Conservation (phyloP, 345 rosid genomes). For the Murraya koenigii region DNA sequence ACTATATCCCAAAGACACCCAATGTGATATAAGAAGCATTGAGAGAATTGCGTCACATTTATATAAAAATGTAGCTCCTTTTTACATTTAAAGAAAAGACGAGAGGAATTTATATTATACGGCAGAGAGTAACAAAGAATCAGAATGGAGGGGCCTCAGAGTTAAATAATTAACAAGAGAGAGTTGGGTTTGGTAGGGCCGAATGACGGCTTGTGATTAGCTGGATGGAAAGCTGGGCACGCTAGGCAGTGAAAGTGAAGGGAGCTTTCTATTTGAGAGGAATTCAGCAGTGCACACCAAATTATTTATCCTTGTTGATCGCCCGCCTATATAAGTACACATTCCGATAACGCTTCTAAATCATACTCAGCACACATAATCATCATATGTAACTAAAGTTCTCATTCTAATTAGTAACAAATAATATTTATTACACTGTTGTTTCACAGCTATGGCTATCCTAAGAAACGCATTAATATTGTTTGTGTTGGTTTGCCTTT, state of each 20-base stretch:
- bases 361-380: background rate
- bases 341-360: slow-evolving; percentile 17
- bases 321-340: slow-evolving; percentile 18
- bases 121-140: background rate
- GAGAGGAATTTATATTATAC: background rate
- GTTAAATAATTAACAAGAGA: background rate
- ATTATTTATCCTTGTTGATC: slow-evolving; percentile 1
- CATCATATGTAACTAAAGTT: background rate
- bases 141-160: background rate
- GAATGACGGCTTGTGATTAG: slow-evolving; percentile 65
- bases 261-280: slow-evolving; percentile 35
- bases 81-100: background rate
- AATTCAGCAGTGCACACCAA: slow-evolving; percentile 33
- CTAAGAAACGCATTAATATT: background rate
- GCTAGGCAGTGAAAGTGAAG: slow-evolving; percentile 23
- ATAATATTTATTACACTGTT: no score
- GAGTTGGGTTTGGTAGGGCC: slow-evolving; percentile 39
- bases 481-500: slow-evolving; percentile 17
- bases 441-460: slow-evolving; percentile 16
- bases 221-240: slow-evolving; percentile 67
- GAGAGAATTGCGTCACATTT: background rate
- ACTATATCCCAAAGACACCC: no score
- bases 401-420: background rate
- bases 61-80: background rate
- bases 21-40: background rate